Conservation (phyloP, 441 rosid species). For the Jatropha podagrica region DNA sequence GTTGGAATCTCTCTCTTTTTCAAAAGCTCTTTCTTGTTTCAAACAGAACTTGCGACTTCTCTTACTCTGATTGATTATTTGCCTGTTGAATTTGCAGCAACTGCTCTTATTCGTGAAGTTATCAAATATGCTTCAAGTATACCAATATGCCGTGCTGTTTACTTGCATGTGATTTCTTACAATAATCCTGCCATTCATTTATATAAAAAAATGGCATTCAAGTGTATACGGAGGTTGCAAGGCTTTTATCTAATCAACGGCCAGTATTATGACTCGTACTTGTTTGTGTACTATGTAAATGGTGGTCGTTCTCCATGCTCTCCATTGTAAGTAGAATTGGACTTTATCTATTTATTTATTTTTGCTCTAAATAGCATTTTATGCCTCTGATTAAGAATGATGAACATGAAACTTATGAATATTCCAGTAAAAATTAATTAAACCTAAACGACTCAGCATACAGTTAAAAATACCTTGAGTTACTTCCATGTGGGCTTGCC, state of each 20-base stretch:
- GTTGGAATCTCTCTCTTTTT: conserved; percentile 32
- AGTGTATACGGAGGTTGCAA: conserved; percentile 64
- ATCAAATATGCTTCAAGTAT: conserved; percentile 67
- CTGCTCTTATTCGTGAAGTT: conserved; percentile 69
- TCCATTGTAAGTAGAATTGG: conserved; percentile 59
- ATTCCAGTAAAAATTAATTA: background rate
- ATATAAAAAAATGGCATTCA: conserved; percentile 90
- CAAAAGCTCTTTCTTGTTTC: conserved; percentile 4
- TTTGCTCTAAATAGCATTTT: background rate
- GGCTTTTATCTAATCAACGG: conserved; percentile 85
- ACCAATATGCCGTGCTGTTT: conserved; percentile 74
- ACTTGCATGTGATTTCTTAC: conserved; percentile 94
- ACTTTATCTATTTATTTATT: background rate
- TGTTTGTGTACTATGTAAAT: conserved; percentile 81
- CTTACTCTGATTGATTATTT: conserved; percentile 8
- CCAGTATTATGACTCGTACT: conserved; percentile 82
- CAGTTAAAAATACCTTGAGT: background rate
- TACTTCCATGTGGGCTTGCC: background rate
- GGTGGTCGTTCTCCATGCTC: conserved; percentile 92
- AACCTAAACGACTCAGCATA: background rate
- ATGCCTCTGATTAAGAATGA: background rate
- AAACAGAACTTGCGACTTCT: background rate
- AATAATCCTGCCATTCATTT: conserved; percentile 82
- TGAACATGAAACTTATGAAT: background rate
- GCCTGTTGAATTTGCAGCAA: conserved; percentile 48